phyloP scores from a whole-genome alignment of 2,329 filamentous ascomycete genomes.

The Sporothrix schenckii region DNA sequence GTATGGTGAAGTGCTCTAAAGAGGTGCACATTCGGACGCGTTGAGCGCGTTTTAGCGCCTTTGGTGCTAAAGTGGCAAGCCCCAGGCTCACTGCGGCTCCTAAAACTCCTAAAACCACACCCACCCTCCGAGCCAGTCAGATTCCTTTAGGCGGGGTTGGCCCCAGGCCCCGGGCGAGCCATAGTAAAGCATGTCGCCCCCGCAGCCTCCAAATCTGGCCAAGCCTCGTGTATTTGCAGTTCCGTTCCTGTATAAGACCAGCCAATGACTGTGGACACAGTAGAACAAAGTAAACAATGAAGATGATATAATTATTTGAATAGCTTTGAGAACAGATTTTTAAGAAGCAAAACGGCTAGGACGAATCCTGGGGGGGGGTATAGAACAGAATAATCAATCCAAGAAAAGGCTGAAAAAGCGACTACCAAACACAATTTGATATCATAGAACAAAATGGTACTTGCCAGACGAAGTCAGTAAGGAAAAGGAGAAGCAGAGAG shows the following conservation, averaged over 20 bases:
- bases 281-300: not conserved
- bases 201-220: not conserved
- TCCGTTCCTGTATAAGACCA: not conserved
- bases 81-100: not conserved
- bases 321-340: not conserved
- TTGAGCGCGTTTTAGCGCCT: constrained; percentile 17
- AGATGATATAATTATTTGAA: not conserved
- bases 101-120: too few species aligned
- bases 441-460: too few species aligned
- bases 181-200: too few species aligned
- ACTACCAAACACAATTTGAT: too few species aligned
- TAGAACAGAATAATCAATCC: too few species aligned
- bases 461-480: too few species aligned
- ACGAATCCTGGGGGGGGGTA: too few species aligned
- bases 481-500: too few species aligned
- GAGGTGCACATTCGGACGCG: constrained; percentile 19
- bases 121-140: not conserved
- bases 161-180: too few species aligned
- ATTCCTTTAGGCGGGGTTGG: not conserved
- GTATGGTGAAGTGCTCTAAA: not conserved
- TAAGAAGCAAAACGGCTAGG: not conserved
- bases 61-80: constrained; percentile 13
- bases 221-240: not conserved
- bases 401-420: too few species aligned
- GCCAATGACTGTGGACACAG: not conserved